Base-by-base conservation (phyloP, 2,329 filamentous ascomycete species). In the Aspergillus chevalieri region DNA sequence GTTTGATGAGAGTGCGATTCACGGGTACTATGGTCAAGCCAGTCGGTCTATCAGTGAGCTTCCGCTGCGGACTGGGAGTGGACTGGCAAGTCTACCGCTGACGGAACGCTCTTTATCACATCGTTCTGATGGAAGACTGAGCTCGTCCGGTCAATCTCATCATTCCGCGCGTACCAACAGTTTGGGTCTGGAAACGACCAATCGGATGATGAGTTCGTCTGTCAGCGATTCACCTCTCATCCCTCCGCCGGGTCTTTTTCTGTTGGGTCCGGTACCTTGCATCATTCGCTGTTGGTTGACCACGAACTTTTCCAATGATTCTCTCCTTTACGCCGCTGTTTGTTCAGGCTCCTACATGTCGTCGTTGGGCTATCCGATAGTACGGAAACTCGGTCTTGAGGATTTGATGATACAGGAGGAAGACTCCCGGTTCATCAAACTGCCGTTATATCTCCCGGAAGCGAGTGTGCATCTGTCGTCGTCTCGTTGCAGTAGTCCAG, bases 261-360 rank as follows among this genome's bases (percentile, higher is more conserved):
- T 95, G 47, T 77, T 96, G 14, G 90, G 92, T 10, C 86, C 91
- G 6, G 90, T 95, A 5, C 93, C 93, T 5, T 89, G 90, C 26
- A 95, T 98, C 57, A 88, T 97, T 50, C 86, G 93, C 53, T 98
- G 93, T 74, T 97, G 93, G 91, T 77, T 97, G 59, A 92, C 88
- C 22, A 86, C 85, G 33, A 85, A 89, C 61, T 97, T 95, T 71
- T 92, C 90, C 12, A 92, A 95, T 65, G 85, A 87, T 56, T 86
- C 89, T 8, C 79, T 97, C 14, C 77, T 96, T 4, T 97, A 97
- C 65, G 93, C 91, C 33, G 91, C 90, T 30, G 78, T 97, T 2
- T 97, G 93, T 68, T 92, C 89, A 2, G 93, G 92, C 1, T 95
- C 93, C 4, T 90, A 91, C 67, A 85, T 83, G 59, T 97, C 93